Evolutionary conservation across 2,329 filamentous ascomycete genomes (phyloP).

Genomic region (Xylariales sp.): DNA sequence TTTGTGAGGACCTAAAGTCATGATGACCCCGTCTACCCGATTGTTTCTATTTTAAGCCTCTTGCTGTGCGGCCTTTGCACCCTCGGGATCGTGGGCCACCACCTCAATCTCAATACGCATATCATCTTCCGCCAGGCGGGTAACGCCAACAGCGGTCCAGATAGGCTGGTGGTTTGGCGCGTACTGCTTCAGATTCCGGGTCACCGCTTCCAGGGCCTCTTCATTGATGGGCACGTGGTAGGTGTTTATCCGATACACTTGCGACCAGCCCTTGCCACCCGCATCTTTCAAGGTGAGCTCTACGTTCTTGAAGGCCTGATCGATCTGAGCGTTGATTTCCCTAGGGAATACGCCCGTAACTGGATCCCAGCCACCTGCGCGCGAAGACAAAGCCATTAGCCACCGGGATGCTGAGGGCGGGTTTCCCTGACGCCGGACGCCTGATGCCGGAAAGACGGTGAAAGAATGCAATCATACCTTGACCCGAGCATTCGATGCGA

Average conservation of each 20-base stretch:
- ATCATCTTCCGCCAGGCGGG: conserved; percentile 36
- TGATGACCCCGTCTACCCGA: too few relatives aligned
- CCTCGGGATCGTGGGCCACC: conserved; percentile 23
- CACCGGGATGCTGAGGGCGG: too few relatives aligned
- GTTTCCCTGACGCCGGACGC: too few relatives aligned
- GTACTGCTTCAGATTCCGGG: conserved; percentile 41
- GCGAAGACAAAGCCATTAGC: too few relatives aligned
- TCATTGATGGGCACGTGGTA: conserved; percentile 39
- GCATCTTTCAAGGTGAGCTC: conserved; percentile 44
- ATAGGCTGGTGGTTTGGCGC: conserved; percentile 48
- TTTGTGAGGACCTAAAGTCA: too few relatives aligned
- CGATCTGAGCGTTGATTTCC: conserved; percentile 41
- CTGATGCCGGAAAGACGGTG: too few relatives aligned
- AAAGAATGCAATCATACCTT: too few relatives aligned
- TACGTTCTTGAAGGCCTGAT: conserved; percentile 52
- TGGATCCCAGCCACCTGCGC: conserved; percentile 29
- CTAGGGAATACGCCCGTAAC: conserved; percentile 18
- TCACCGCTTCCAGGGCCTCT: conserved; percentile 35
- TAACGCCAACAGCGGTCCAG: conserved; percentile 49
- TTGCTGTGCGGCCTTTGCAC: too few relatives aligned
- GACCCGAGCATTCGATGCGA: too few relatives aligned
- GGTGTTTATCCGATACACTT: conserved; percentile 45
- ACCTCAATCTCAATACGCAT: conserved; percentile 59
- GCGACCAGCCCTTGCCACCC: conserved; percentile 51
- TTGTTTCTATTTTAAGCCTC: background rate